Conservation (phyloP, 2,329 filamentous ascomycete species). For the Epichloe elymi region DNA sequence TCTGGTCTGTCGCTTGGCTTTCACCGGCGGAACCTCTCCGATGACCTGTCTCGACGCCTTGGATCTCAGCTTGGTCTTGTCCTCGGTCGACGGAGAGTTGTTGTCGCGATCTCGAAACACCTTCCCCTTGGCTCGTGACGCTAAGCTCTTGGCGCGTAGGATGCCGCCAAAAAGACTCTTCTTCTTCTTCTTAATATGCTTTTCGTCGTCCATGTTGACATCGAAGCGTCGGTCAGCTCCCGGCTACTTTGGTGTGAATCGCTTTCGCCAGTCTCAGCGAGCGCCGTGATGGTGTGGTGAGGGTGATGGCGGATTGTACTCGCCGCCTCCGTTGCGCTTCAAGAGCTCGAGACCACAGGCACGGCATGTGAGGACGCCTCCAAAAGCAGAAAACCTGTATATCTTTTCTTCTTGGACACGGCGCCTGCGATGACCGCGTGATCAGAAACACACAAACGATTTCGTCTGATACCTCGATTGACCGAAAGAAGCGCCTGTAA, state of each 20-base stretch:
- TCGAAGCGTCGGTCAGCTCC: neutral
- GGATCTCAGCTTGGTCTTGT: neutral
- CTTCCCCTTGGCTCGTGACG: conserved; percentile 9
- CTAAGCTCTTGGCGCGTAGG: conserved; percentile 34
- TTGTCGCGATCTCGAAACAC: conserved; percentile 3
- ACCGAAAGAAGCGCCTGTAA: neutral
- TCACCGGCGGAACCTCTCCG: neutral
- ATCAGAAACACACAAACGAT: neutral
- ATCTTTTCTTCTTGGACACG: no score
- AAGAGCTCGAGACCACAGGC: neutral
- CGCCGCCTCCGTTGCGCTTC: neutral
- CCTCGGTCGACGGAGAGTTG: neutral
- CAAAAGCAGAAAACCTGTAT: neutral
- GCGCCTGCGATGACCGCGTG: neutral
- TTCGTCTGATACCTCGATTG: no score
- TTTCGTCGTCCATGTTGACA: conserved; percentile 21
- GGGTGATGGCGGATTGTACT: no score
- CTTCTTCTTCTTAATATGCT: conserved; percentile 21
- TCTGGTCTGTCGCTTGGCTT: neutral
- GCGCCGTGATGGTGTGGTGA: no score
- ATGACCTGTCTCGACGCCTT: neutral
- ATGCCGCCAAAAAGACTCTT: conserved; percentile 35
- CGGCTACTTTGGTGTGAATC: no score
- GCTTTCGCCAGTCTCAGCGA: no score
- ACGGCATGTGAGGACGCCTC: neutral